Evolutionary conservation across 2,329 filamentous ascomycete genomes (phyloP), one percentile per base, ranked within the genome.

Genomic region (Sordariomycetes sp.): DNA sequence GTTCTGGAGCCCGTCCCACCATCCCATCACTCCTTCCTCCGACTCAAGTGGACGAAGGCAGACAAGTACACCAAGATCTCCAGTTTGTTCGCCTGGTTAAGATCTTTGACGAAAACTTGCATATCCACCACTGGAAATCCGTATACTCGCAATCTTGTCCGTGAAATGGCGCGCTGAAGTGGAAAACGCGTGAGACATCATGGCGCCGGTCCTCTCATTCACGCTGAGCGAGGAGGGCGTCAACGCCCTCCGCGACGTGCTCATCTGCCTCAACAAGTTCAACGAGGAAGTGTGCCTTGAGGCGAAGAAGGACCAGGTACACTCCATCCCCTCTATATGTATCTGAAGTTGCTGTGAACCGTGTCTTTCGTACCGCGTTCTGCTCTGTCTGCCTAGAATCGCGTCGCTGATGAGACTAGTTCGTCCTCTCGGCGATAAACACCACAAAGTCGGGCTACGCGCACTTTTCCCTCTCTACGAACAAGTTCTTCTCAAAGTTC

Each of bases 381-480:
- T 50, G 22, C 20, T 10, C 7, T 42, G 5, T 45, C 15, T 35
- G 24, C 12, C n/a, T 24, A 22, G n/a, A 20, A 50, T 8, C 12
- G 17, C n/a, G 20, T 22, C 22, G 45, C n/a, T 50, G n/a, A 50
- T 24, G n/a, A 50, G 20, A 60, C 53, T 63, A 89, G 87, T 78
- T 92, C 61, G 76, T 85, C 4, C 75, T 92, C 57, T 89, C 86
- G 15, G 83, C 87, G 15, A 74, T 92, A 61, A 92, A 92, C 67
- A 80, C 81, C n/a, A 89, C 87, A 58, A 89, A 89, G 65, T 89
- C 88, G 3, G 87, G 86, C 20, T 91, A 91, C 67, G 84, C 85
- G 28, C 86, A 85, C 59, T 85, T 90, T 64, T 79, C 79, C 8
- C 82, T 91, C 56, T 75, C 85, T 51, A 78, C 80, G 48, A 79